phyloP scores from a whole-genome alignment of 73 alveolate species.

The Paramecium biaurelia region DNA sequence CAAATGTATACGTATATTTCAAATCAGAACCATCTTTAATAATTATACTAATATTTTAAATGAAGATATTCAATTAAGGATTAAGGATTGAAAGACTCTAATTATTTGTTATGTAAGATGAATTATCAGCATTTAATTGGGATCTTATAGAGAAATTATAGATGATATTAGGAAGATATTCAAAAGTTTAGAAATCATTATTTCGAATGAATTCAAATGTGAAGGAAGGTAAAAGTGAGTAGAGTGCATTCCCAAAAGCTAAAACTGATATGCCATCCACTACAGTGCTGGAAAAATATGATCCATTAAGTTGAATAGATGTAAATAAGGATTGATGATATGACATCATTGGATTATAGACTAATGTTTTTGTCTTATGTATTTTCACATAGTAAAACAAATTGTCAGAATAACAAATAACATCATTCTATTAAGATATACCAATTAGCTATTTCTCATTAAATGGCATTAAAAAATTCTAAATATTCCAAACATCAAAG shows the following conservation, averaged over 20 bases:
- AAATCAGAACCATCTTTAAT: background rate
- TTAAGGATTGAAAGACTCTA: background rate
- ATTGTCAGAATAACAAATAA: background rate
- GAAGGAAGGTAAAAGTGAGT: background rate
- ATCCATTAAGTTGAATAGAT: background rate
- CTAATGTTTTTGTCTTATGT: background rate
- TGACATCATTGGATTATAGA: background rate
- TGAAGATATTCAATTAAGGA: background rate
- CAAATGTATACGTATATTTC: background rate
- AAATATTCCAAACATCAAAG: background rate
- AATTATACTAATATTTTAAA: background rate
- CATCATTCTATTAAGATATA: background rate
- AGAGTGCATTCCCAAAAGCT: background rate
- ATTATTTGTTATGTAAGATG: background rate
- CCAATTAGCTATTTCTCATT: background rate
- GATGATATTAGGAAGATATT: background rate
- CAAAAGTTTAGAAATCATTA: background rate
- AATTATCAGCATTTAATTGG: background rate
- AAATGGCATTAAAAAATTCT: background rate
- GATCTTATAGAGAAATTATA: background rate
- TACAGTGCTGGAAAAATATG: background rate
- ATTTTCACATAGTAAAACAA: background rate
- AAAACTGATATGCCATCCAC: background rate
- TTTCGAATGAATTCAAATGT: background rate
- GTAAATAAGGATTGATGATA: background rate